Conservation (phyloP, 164 flowering plant species). For the Aristolochia contorta region DNA sequence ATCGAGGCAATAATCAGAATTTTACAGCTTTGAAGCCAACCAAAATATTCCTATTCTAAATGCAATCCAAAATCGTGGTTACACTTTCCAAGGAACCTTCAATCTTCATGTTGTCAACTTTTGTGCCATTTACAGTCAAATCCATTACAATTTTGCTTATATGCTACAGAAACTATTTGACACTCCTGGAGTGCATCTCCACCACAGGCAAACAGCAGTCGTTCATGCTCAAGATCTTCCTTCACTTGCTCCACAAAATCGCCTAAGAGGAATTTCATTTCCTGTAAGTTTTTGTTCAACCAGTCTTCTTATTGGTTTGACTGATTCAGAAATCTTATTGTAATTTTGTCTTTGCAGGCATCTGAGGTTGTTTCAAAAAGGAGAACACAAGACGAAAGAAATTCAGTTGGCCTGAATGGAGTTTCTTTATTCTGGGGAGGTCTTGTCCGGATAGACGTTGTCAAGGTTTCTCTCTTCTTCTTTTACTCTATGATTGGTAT, state of each 20-base stretch:
- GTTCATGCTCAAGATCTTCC: slow-evolving; percentile 66
- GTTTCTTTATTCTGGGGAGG: slow-evolving; percentile 94
- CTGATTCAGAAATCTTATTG: background rate
- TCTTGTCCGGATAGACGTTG: slow-evolving; percentile 75
- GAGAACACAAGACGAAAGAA: too few relatives aligned
- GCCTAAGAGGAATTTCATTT: slow-evolving; percentile 69
- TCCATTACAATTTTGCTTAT: background rate
- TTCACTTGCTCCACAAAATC: slow-evolving; percentile 88
- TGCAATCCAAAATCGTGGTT: background rate
- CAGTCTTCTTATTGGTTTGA: background rate
- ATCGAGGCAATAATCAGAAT: too few relatives aligned
- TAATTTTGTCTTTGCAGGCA: background rate
- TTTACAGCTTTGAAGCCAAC: too few relatives aligned
- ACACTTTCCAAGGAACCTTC: background rate
- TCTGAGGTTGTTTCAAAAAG: too few relatives aligned
- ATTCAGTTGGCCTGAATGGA: slow-evolving; percentile 39
- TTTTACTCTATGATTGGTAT: background rate
- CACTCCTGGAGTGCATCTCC: slow-evolving; percentile 98
- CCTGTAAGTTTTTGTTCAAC: slow-evolving; percentile 35
- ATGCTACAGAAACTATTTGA: slow-evolving; percentile 69
- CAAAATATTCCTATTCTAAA: too few relatives aligned
- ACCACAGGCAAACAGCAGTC: slow-evolving; percentile 92
- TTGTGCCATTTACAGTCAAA: background rate
- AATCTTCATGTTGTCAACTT: background rate
- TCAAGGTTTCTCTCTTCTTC: slow-evolving; percentile 42